Conservation (phyloP, 1,139 yeast species). For the Yamadazyma jaroonii region DNA sequence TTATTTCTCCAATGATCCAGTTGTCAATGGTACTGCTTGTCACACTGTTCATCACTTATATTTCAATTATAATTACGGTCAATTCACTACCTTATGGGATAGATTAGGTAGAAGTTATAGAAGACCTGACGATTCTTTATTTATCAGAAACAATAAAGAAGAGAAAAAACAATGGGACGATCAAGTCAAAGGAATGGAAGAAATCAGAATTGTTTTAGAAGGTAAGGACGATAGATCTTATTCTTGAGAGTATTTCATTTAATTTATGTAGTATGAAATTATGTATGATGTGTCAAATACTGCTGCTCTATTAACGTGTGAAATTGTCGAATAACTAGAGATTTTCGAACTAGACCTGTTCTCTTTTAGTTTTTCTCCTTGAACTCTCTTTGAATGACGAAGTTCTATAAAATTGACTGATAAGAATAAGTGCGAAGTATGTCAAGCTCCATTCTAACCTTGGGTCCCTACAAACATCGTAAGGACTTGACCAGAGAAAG, state of each 20-base stretch:
- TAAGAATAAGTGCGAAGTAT: constrained; percentile 23
- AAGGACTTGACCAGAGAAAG: constrained; percentile 68
- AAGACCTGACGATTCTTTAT: constrained; percentile 83
- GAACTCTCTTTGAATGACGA: background rate
- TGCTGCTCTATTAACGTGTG: too few relatives aligned
- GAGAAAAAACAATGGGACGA: constrained; percentile 65
- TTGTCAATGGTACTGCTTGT: constrained; percentile 96
- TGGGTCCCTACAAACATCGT: constrained; percentile 70
- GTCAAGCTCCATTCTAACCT: constrained; percentile 57
- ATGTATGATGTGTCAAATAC: background rate
- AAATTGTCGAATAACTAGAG: too few relatives aligned
- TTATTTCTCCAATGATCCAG: constrained; percentile 88
- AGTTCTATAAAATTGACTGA: background rate
- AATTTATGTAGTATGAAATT: background rate
- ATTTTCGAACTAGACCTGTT: too few relatives aligned
- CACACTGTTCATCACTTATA: constrained; percentile 95
- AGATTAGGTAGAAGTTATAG: constrained; percentile 92
- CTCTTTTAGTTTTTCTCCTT: background rate
- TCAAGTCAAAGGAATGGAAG: constrained; percentile 77
- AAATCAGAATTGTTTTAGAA: constrained; percentile 76
- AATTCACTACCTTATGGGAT: constrained; percentile 97
- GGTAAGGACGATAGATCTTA: constrained; percentile 59
- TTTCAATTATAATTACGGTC: constrained; percentile 97
- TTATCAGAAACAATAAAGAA: constrained; percentile 56
- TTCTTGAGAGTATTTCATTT: constrained; percentile 1